Base-by-base conservation (phyloP, 2,329 filamentous ascomycete genomes). In the Polytolypa hystricis region DNA sequence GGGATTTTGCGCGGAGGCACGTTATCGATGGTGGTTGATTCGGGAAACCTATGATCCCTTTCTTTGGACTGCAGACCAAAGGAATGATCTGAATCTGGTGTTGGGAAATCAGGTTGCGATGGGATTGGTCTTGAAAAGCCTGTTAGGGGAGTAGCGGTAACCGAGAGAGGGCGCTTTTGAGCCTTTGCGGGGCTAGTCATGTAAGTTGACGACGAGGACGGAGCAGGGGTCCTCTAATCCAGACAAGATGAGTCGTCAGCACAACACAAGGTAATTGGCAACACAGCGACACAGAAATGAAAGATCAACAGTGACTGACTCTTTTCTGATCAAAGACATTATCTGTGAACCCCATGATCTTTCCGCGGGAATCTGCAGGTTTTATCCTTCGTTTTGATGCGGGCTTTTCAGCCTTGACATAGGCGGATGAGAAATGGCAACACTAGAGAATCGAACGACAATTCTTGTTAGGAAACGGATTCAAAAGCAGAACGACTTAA, bases 311-410 rank as follows among this genome's bases (percentile, higher is more conserved):
- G 23, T 15, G 30, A 15, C 44, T 46, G 9, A 52, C 54, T 39
- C 54, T 44, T 42, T 53, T 57, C 35, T 57, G 54, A 39, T 58
- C 54, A 41, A 58, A 58, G 3, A 59, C 55, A 42, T 59, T 59
- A 37, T 59, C 56, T 5, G 53, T 52, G 45, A 59, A 58, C 2
- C 56, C 56, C 43, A 53, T 48, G 12, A 50, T 44, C 33, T 55
- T 55, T 1, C 56, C 55, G 12, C 56, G 48, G 15, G 52, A 31
- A 38, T 59, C 56, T 18, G 44, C 42, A 3, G 55, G 49, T 34
- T 55, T 57, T 16, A 58, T 47, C 16, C 55, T 49, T 23, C 44
- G 45, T 37, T 47, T 55, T 35, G 45, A 53, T 14, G 50, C 47
- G 2, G 55, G 55, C 26, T 57, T 57, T 38, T 56, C 52, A 32